phyloP scores from a whole-genome alignment of 2,329 filamentous ascomycete genomes.

The Phoma sp. region DNA sequence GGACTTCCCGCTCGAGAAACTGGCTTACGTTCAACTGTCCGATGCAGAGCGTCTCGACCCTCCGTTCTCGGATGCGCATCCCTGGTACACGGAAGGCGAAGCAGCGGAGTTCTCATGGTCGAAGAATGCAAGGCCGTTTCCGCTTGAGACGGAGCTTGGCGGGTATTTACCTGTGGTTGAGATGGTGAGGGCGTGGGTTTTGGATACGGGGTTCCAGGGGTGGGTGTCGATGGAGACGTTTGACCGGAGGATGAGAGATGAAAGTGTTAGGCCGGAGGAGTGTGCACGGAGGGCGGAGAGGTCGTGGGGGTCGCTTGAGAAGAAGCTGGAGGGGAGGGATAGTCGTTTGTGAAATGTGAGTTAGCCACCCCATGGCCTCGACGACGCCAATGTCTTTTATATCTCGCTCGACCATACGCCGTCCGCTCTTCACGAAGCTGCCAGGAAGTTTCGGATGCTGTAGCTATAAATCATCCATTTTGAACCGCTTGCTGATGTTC shows the following conservation, averaged over 20 bases:
- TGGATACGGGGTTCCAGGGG: constrained; percentile 12
- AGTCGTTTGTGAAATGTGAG: background rate
- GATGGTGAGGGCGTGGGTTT: constrained; percentile 8
- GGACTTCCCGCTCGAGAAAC: background rate
- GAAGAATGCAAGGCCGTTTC: constrained; percentile 17
- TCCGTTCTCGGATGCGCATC: background rate
- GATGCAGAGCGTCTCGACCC: background rate
- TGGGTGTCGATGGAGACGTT: constrained; percentile 23
- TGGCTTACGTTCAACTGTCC: background rate
- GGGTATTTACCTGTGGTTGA: constrained; percentile 17
- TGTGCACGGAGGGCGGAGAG: constrained; percentile 8
- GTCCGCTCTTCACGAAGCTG: too few species aligned
- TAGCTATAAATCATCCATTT: too few species aligned
- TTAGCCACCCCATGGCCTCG: too few species aligned
- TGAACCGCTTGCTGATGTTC: too few species aligned
- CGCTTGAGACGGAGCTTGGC: constrained; percentile 13
- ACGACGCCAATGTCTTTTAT: too few species aligned
- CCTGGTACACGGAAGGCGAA: constrained; percentile 14
- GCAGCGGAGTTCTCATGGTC: constrained; percentile 20
- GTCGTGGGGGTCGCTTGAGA: background rate
- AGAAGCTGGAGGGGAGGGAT: background rate
- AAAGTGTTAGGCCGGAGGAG: constrained; percentile 1
- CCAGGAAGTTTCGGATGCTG: too few species aligned
- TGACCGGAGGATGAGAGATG: constrained; percentile 16
- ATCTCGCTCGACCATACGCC: too few species aligned